phyloP scores from a whole-genome alignment of 768 basidiomycete genomes.

The Psilocybe cyanescens region DNA sequence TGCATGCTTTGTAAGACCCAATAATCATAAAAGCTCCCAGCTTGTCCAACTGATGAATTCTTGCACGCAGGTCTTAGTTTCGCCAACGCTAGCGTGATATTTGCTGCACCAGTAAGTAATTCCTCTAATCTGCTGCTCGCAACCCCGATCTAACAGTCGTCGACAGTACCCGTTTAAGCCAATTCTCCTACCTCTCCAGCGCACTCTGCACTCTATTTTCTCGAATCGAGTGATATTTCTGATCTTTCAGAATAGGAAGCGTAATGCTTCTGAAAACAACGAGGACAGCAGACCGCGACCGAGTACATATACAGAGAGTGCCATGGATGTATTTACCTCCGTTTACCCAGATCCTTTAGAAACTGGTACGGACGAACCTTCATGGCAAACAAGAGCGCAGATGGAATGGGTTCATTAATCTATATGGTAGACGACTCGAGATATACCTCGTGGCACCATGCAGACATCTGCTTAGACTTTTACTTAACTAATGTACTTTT shows the following conservation, averaged over 20 bases:
- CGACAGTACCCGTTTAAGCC: background rate
- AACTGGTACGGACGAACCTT: background rate
- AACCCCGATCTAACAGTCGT: background rate
- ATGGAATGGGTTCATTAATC: background rate
- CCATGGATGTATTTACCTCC: slow-evolving; percentile 3
- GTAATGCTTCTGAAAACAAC: background rate
- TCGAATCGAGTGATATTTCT: slow-evolving; percentile 6
- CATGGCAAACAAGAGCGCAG: background rate
- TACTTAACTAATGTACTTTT: too few relatives aligned
- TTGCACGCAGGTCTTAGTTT: background rate
- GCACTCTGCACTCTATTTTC: slow-evolving; percentile 9
- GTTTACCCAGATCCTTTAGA: background rate
- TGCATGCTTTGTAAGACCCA: slow-evolving; percentile 3
- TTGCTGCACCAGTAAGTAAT: background rate
- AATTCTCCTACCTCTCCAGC: background rate
- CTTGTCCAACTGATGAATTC: background rate
- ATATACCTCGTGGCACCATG: too few relatives aligned
- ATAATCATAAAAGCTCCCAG: background rate
- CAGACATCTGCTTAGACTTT: too few relatives aligned
- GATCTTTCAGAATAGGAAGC: background rate
- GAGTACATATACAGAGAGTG: background rate
- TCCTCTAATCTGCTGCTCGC: background rate
- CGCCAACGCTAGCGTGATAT: background rate
- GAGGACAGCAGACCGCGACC: background rate
- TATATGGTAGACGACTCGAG: too few relatives aligned